Evolutionary conservation across 768 basidiomycete species (phyloP).

Genomic region (Ramaria sp.): DNA sequence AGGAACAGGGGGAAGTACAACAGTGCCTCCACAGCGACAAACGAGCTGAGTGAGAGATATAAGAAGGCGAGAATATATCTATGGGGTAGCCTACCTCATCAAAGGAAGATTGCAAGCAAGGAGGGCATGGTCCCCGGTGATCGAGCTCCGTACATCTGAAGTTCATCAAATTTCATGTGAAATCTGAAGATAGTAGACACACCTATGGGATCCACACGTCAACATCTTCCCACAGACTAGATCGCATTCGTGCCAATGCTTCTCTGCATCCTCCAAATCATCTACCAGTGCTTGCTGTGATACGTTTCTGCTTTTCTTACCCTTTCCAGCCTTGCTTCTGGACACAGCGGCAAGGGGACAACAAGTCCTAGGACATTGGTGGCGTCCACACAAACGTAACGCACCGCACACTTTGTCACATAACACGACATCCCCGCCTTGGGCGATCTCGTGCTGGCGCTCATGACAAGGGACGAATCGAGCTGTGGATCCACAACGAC

Average conservation of each 20-base stretch:
- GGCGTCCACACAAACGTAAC: constrained; percentile 73
- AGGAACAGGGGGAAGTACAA: constrained; percentile 78
- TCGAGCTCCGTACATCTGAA: constrained; percentile 59
- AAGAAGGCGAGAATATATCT: not conserved
- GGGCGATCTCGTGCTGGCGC: constrained; percentile 24
- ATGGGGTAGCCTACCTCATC: constrained; percentile 56
- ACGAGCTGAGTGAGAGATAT: constrained; percentile 34
- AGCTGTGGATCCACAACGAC: constrained; percentile 74
- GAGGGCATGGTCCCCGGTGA: constrained; percentile 71
- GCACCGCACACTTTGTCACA: constrained; percentile 77
- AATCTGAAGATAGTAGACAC: not conserved
- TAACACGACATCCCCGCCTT: constrained; percentile 40
- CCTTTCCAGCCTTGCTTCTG: constrained; percentile 42
- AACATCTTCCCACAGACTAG: constrained; percentile 65
- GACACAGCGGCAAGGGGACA: constrained; percentile 75
- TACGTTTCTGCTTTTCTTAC: constrained; percentile 38
- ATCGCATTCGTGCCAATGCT: constrained; percentile 77
- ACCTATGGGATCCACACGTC: constrained; percentile 59
- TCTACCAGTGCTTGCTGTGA: constrained; percentile 14
- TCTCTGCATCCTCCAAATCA: constrained; percentile 34
- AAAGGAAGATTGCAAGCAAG: constrained; percentile 81
- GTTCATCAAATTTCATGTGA: not conserved
- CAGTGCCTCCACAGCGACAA: constrained; percentile 79
- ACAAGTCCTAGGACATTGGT: constrained; percentile 76
- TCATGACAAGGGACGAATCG: constrained; percentile 39